Base-by-base conservation (phyloP, 2,329 filamentous ascomycete genomes). In the Neurospora crassa region DNA sequence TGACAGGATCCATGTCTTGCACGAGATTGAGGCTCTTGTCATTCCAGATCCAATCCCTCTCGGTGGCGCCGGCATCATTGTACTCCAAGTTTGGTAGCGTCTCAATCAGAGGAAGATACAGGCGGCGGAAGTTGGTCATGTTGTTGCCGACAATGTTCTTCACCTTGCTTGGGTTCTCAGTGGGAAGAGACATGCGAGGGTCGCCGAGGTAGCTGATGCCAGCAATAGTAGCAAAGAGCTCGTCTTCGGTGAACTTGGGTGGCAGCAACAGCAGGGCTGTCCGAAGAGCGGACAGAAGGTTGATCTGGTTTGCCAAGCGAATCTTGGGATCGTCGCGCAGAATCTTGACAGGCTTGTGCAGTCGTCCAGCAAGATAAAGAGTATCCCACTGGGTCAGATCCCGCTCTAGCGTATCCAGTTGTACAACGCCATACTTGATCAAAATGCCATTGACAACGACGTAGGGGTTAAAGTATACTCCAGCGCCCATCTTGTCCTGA, bases 301-400 rank as follows among this genome's bases (percentile, higher is more conserved):
- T 99, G 80, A 96, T 91, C 81, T 99, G 96, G 80, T 99, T 98
- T 5, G 95, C 93, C 41, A 98, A 88, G 41, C 96, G 92, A 53
- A 99, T 94, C 68, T 90, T 90, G 0, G 96, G 93, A 78, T 99
- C 93, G 79, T 99, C 96, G 69, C 94, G 91, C 20, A 99, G 87
- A 75, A 99, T 98, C 84, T 99, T 98, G 81, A 97, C 96, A 1
- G 96, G 96, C 80, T 99, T 99, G 74, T 99, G 96, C 69, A 99
- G 86, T 42, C 96, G 92, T 4, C 96, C 96, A 6, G 96, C 96
- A n/a, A 99, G 88, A 80, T 99, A 99, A 37, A 99, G 85, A 0
- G 93, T 97, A 74, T 97, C 90, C 96, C 96, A 99, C 72, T 94
- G 89, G 40, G 89, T 91, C 34, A 99, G 87, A 79, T 99, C 96